Evolutionary conservation across 2,329 filamentous ascomycete species (phyloP).

Genomic region (Fusarium tupiense): DNA sequence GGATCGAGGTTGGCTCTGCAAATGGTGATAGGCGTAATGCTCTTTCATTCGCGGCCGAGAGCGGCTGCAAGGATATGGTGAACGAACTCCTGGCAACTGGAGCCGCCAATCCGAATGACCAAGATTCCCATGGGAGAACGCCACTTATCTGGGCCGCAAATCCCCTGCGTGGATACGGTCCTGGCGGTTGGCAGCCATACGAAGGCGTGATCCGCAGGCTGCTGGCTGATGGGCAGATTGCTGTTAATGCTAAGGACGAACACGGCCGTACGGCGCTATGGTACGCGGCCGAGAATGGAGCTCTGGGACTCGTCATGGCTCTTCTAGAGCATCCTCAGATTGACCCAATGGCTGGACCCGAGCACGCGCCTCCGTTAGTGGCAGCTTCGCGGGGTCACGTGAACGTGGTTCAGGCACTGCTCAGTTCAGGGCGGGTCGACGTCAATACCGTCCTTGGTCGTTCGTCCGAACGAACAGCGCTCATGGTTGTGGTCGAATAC

Average conservation of each 20-base stretch:
- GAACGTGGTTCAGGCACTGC: background rate
- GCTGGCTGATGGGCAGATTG: background rate
- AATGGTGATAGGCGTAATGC: accelerated
- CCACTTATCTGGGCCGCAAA: background rate
- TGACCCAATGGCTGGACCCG: background rate
- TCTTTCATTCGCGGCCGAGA: background rate
- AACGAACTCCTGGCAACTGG: background rate
- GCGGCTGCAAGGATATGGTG: accelerated
- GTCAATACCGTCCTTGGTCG: background rate
- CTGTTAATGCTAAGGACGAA: background rate
- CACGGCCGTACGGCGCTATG: background rate
- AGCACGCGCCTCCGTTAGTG: accelerated
- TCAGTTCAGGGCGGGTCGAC: background rate
- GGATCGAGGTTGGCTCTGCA: background rate
- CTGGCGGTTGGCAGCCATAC: accelerated
- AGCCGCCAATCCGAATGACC: accelerated
- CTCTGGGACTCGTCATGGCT: background rate
- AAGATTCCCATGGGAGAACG: accelerated
- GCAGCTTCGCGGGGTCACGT: accelerated
- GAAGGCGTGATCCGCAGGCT: background rate
- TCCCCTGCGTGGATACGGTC: accelerated
- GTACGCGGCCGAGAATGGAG: background rate
- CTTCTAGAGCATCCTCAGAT: background rate
- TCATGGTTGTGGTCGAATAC: background rate
- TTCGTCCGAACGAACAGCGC: accelerated